Conservation (phyloP, 2,329 filamentous ascomycete genomes). For the Stagonosporopsis chrysanthemi region DNA sequence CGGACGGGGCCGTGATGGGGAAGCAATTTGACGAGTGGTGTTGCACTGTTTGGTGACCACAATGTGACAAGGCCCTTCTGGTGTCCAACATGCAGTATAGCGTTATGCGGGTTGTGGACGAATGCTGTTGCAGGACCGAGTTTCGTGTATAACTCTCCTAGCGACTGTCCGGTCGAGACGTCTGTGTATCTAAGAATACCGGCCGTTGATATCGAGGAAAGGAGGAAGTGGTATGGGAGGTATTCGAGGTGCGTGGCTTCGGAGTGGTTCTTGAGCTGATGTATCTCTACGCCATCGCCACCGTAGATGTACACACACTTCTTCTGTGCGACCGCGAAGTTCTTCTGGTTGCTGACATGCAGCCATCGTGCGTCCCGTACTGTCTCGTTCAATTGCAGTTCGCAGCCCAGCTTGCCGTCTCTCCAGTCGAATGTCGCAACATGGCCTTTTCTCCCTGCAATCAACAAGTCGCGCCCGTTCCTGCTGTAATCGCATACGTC, state of each 20-base stretch:
- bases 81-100: constrained; percentile 88
- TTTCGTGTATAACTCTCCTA: constrained; percentile 84
- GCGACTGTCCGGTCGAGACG: constrained; percentile 88
- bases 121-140: constrained; percentile 84
- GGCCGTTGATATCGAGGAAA: constrained; percentile 83
- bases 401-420: constrained; percentile 87
- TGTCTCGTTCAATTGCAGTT: constrained; percentile 89
- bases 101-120: constrained; percentile 89
- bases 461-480: constrained; percentile 83
- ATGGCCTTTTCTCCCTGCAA: constrained; percentile 92
- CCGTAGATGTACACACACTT: constrained; percentile 98
- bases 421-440: constrained; percentile 97
- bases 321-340: constrained; percentile 95
- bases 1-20: constrained; percentile 90
- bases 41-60: constrained; percentile 91
- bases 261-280: constrained; percentile 87
- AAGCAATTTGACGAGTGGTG: constrained; percentile 88
- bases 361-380: constrained; percentile 89
- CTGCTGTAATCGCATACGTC: constrained; percentile 86
- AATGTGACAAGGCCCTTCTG: constrained; percentile 94
- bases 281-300: constrained; percentile 85
- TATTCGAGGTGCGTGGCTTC: constrained; percentile 96
- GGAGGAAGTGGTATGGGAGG: constrained; percentile 91
- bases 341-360: constrained; percentile 80
- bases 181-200: constrained; percentile 92